Percentiles rank a stretch among this genome's conserved stretches.
These are phyloP conservation scores for Solanum medicagineum DNA, from an alignment of 257 asterid species.

Conservation along the genomic window DNA sequence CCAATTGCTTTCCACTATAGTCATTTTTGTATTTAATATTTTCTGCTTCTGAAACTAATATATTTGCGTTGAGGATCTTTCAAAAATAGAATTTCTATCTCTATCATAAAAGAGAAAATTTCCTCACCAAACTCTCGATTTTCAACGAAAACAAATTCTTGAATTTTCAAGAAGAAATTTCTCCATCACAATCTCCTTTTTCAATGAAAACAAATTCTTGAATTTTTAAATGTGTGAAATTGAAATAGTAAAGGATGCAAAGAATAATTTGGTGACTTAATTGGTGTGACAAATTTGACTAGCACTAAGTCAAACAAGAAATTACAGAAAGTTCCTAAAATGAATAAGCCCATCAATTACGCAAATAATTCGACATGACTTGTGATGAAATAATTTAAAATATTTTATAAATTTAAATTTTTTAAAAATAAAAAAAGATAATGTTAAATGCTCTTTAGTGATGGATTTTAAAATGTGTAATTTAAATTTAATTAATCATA, in stretches of 20 bases:
- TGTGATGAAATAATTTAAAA: neutral
- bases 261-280: neutral
- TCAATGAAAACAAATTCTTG: neutral
- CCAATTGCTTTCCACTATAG: too few relatives aligned
- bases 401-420: neutral
- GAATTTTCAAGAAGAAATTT: neutral
- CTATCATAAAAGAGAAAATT: neutral
- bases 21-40: too few relatives aligned
- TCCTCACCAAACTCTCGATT: neutral
- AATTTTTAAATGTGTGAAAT: neutral
- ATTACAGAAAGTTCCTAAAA: neutral
- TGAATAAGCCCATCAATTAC: neutral
- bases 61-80: too few relatives aligned
- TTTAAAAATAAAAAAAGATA: neutral
- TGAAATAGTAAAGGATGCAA: neutral
- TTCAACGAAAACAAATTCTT: neutral
- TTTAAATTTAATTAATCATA: neutral
- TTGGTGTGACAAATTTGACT: neutral
- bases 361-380: accelerated
- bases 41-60: too few relatives aligned
- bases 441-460: neutral
- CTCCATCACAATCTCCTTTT: neutral
- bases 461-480: neutral
- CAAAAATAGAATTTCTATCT: too few relatives aligned
- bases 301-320: neutral